Evolutionary conservation across 2,329 filamentous ascomycete species (phyloP).

Genomic region (Ophiostoma australiae): DNA sequence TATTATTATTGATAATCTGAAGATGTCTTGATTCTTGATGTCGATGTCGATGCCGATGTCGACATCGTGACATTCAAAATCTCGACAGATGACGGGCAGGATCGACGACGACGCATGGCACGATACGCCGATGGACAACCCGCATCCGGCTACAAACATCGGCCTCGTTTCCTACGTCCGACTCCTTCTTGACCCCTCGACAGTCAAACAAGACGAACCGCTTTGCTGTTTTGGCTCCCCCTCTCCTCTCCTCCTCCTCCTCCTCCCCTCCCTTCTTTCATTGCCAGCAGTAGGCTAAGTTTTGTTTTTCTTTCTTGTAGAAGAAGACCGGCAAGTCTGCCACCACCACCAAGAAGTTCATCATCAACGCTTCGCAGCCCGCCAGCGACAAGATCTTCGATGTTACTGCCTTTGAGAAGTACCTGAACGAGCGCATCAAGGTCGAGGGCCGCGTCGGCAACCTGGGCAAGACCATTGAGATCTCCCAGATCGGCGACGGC

Average conservation of each 20-base stretch:
- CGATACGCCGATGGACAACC: not conserved
- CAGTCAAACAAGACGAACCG: conserved; percentile 44
- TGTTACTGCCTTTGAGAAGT: conserved; percentile 97
- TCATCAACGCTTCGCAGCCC: conserved; percentile 99
- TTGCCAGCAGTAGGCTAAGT: conserved; percentile 87
- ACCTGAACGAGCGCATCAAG: conserved; percentile 99
- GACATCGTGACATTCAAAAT: not conserved
- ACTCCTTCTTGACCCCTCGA: not conserved
- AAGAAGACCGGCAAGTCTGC: conserved; percentile 61
- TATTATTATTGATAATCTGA: conserved; percentile 30
- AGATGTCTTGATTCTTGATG: not conserved
- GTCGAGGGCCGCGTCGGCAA: conserved; percentile 97
- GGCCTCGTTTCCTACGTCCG: not conserved
- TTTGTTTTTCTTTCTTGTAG: conserved; percentile 49
- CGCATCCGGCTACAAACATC: no score
- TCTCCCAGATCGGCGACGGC: conserved; percentile 87
- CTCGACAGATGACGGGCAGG: not conserved
- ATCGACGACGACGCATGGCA: not conserved
- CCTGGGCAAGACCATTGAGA: conserved; percentile 87
- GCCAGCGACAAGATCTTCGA: conserved; percentile 99
- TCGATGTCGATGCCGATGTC: not conserved
- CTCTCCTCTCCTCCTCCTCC: conserved; percentile 37
- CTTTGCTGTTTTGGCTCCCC: conserved; percentile 80
- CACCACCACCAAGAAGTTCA: conserved; percentile 92
- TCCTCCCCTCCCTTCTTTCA: conserved; percentile 32